Conservation (phyloP, 148 eudicot species). For the Camellia sinensis region DNA sequence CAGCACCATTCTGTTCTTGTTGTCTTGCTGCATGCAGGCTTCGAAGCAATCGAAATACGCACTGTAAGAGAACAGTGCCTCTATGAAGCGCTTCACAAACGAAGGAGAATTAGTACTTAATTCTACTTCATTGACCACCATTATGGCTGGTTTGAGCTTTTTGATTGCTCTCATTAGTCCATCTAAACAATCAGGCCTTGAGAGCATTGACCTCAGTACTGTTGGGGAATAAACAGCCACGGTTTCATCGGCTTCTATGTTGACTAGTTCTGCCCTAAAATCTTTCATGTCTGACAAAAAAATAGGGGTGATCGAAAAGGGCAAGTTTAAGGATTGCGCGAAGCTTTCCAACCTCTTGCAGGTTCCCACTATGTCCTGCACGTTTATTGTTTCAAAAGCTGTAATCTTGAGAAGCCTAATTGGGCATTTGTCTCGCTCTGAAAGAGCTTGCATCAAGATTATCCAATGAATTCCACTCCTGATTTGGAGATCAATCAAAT, state of each 20-base stretch:
- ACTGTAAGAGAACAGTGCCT: slow-evolving; percentile 33
- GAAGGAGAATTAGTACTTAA: slow-evolving; percentile 31
- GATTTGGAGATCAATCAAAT: slow-evolving; percentile 33
- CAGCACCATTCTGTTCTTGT: background rate
- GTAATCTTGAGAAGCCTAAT: slow-evolving; percentile 31
- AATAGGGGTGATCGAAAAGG: slow-evolving; percentile 26
- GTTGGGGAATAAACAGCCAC: slow-evolving; percentile 18
- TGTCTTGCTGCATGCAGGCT: slow-evolving; percentile 18
- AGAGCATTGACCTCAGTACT: slow-evolving; percentile 20
- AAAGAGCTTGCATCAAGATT: slow-evolving; percentile 30
- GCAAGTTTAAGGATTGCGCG: slow-evolving; percentile 26
- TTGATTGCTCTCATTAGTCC: slow-evolving; percentile 20
- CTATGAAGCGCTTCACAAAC: slow-evolving; percentile 35
- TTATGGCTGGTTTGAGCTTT: slow-evolving; percentile 20
- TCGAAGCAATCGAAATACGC: slow-evolving; percentile 35
- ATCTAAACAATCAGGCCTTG: slow-evolving; percentile 14
- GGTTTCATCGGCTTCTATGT: slow-evolving; percentile 18
- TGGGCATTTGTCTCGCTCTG: slow-evolving; percentile 1
- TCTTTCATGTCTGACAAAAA: slow-evolving; percentile 24
- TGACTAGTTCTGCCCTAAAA: slow-evolving; percentile 15
- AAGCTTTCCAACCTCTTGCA: slow-evolving; percentile 25
- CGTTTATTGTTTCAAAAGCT: slow-evolving; percentile 24
- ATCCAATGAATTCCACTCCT: slow-evolving; percentile 27
- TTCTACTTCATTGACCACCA: slow-evolving; percentile 33
- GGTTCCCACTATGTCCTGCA: slow-evolving; percentile 13